A percentile compares a stretch with the other conserved stretches of the same genome.
Evolutionary conservation across 257 asterid species (phyloP).

Genomic region (Solanum chilense): DNA sequence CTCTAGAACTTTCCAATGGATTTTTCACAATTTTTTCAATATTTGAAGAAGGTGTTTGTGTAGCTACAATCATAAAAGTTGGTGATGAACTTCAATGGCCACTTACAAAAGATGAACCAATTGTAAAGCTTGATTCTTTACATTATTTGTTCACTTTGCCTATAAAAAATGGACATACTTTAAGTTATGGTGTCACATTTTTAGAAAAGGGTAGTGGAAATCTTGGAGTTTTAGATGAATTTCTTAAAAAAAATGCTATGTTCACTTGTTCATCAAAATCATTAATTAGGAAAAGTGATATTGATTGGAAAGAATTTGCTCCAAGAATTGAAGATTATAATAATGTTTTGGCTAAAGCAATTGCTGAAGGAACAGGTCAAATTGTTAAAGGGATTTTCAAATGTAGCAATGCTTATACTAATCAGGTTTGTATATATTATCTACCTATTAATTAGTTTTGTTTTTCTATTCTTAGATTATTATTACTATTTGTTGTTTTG

Average conservation of each 20-base stretch:
- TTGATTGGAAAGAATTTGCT: constrained; percentile 71
- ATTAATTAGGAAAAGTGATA: constrained; percentile 6
- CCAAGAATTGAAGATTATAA: constrained; percentile 66
- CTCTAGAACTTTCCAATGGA: constrained; percentile 48
- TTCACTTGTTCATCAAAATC: constrained; percentile 18
- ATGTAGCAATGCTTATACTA: constrained; percentile 63
- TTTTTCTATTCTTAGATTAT: neutral
- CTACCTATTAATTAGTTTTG: neutral
- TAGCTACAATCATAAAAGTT: constrained; percentile 57
- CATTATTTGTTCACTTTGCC: constrained; percentile 66
- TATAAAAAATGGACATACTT: constrained; percentile 39
- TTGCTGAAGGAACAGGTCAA: constrained; percentile 77
- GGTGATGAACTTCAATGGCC: constrained; percentile 84
- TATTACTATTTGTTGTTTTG: neutral
- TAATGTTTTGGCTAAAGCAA: constrained; percentile 58
- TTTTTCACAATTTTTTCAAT: constrained; percentile 36
- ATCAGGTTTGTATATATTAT: constrained; percentile 27
- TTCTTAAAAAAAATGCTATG: constrained; percentile 43
- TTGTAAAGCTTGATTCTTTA: constrained; percentile 52
- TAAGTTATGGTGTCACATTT: constrained; percentile 73
- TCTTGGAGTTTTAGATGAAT: constrained; percentile 40
- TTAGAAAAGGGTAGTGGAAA: constrained; percentile 10
- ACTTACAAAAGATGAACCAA: constrained; percentile 69
- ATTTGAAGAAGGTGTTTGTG: constrained; percentile 31
- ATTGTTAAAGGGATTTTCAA: constrained; percentile 67